A percentile compares a stretch with the other conserved stretches of the same genome.
Conservation (phyloP, 1,284 basidiomycete species). For the Afroboletus lepidellus region DNA sequence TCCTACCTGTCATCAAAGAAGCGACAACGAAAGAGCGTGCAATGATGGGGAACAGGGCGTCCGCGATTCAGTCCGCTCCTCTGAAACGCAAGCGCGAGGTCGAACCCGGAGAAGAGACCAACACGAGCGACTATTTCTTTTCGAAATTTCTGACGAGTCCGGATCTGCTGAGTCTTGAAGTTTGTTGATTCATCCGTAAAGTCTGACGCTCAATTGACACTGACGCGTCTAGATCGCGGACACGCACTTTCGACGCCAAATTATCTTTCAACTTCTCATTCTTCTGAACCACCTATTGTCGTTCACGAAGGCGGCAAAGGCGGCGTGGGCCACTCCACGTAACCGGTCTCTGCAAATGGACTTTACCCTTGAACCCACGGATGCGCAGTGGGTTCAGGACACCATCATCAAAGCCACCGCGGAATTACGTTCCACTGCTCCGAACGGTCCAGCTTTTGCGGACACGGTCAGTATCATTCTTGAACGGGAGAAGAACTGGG, state of each 20-base stretch:
- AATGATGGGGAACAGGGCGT: slow-evolving; percentile 70
- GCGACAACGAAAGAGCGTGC: slow-evolving; percentile 81
- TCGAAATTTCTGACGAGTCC: slow-evolving; percentile 89
- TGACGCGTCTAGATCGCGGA: slow-evolving; percentile 67
- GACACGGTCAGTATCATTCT: slow-evolving; percentile 70
- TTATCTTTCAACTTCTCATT: slow-evolving; percentile 84
- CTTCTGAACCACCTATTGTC: slow-evolving; percentile 77
- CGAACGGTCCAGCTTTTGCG: slow-evolving; percentile 70
- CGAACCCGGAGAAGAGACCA: slow-evolving; percentile 46
- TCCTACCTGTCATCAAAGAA: slow-evolving; percentile 76
- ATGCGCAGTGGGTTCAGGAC: slow-evolving; percentile 74
- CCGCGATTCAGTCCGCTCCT: slow-evolving; percentile 37
- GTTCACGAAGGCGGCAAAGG: slow-evolving; percentile 71
- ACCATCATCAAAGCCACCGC: slow-evolving; percentile 61
- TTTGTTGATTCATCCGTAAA: slow-evolving; percentile 33
- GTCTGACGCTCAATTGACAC: slow-evolving; percentile 5
- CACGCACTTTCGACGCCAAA: slow-evolving; percentile 87
- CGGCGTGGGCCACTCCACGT: slow-evolving; percentile 55
- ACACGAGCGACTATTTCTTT: slow-evolving; percentile 77
- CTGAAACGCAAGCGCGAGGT: slow-evolving; percentile 67
- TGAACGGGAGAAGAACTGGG: slow-evolving; percentile 83
- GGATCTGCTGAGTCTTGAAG: slow-evolving; percentile 84
- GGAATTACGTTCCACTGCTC: slow-evolving; percentile 71
- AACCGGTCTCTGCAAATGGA: slow-evolving; percentile 79
- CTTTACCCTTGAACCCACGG: slow-evolving; percentile 65